Conservation (phyloP, 345 rosid species). For the Lenwebbia sp. region DNA sequence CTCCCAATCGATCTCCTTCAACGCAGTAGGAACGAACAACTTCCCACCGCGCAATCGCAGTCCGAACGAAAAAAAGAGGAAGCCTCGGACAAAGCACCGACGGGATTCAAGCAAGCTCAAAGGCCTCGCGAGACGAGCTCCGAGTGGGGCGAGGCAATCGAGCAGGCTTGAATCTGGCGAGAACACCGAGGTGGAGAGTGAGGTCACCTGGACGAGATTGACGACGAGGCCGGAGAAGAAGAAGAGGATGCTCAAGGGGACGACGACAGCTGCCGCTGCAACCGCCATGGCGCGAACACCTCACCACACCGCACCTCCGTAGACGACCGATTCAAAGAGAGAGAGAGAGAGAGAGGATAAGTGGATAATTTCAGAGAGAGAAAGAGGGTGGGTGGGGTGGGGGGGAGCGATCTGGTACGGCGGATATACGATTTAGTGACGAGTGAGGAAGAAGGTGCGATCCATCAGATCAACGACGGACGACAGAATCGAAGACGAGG, state of each 20-base stretch:
- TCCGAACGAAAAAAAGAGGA: not conserved
- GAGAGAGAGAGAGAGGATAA: not conserved
- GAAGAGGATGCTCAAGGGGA: conserved; percentile 78
- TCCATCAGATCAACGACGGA: not conserved
- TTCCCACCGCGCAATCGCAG: not conserved
- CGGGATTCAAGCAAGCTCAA: not conserved
- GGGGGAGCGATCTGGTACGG: not conserved
- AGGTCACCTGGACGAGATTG: conserved; percentile 74
- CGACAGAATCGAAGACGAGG: not conserved
- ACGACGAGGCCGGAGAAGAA: conserved; percentile 79
- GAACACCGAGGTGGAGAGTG: not conserved
- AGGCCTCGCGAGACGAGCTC: not conserved
- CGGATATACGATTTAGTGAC: not conserved
- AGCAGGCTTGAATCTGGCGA: not conserved
- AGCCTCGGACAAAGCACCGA: not conserved
- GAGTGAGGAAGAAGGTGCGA: not conserved
- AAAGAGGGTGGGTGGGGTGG: not conserved
- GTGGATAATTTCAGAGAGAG: not conserved
- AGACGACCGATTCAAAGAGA: not conserved
- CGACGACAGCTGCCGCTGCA: conserved; percentile 64
- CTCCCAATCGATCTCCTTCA: not conserved
- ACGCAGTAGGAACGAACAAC: not conserved
- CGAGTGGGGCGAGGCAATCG: not conserved
- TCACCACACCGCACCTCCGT: not conserved
- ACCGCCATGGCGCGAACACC: conserved; percentile 38